phyloP scores from a whole-genome alignment of 441 rosid genomes.

The Adansonia rubrostipa region DNA sequence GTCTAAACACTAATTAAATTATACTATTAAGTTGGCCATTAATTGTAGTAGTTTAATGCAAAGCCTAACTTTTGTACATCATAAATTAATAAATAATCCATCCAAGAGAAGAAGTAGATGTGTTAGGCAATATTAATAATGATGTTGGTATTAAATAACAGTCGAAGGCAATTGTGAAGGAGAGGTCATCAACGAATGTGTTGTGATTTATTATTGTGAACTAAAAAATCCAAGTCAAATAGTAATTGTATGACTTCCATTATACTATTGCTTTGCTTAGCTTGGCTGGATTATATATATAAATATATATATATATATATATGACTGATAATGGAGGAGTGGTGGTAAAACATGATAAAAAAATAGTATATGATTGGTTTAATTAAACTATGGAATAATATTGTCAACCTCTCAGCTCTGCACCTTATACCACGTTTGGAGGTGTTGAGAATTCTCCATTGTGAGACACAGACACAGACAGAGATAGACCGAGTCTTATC shows the following conservation, averaged over 20 bases:
- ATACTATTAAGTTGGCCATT: neutral
- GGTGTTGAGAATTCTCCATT: no score
- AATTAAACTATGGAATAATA: neutral
- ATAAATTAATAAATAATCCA: no score
- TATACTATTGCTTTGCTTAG: no score
- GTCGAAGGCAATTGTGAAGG: neutral
- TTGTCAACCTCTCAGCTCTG: neutral
- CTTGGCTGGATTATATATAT: neutral
- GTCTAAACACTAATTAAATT: no score
- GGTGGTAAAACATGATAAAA: neutral
- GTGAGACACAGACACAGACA: no score
- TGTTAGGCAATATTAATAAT: no score
- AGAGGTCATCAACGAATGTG: neutral
- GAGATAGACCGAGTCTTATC: no score
- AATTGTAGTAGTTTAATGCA: neutral
- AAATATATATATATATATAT: neutral
- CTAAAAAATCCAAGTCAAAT: neutral
- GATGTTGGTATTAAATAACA: neutral
- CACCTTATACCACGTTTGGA: neutral
- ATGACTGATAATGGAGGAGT: neutral
- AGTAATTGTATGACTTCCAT: no score
- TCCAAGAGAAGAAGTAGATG: no score
- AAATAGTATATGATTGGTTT: neutral
- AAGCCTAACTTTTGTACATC: neutral
- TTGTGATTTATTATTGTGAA: neutral